Base-by-base conservation (phyloP, 2,329 filamentous ascomycete genomes). In the Rosellinia necatrix region DNA sequence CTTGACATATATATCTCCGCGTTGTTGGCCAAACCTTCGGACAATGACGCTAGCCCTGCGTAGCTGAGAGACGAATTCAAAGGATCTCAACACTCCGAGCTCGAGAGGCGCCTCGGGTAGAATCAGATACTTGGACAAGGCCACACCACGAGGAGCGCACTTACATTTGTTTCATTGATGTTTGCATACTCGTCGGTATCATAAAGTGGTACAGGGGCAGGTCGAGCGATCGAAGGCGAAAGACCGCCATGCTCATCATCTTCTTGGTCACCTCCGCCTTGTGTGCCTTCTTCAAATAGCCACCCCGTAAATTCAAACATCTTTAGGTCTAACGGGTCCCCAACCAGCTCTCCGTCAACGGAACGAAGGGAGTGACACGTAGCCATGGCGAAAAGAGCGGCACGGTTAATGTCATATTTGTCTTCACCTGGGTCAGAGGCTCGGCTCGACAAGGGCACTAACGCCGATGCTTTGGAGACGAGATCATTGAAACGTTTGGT, bases 261-360 rank as follows among this genome's bases (percentile, higher is more conserved):
- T 46, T 89, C 85, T 37, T 80, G 80, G 49, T 84, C 84, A 24
- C 81, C 82, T 21, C 80, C 74, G 49, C 81, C 81, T 64, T 92
- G 87, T 41, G 86, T 86, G 2, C 92, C 91, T 76, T 99, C 94
- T 70, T 96, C 90, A 65, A 91, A 99, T 3, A 85, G 83, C 94
- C 94, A 99, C 5, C 84, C 83, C 0, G 94, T 97, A 65, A 96
- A 99, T 62, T 96, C 88, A 70, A 99, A 99, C 94, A 99, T 99
- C 71, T 97, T 97, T 54, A 97, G 80, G 71, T 99, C 94, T 1
- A 99, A 79, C 4, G 96, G 94, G 68, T 99, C 94, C 1, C 94
- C 94, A 29, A 99, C 82, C 35, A 97, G 82, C 69, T 97, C 92
- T 43, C 85, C 88, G 59, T 97, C 92, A 13, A 99, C 88, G 9